These are phyloP conservation scores for Solanum okadae DNA, from an alignment of 257 asterid species.

Conservation along the genomic window DNA sequence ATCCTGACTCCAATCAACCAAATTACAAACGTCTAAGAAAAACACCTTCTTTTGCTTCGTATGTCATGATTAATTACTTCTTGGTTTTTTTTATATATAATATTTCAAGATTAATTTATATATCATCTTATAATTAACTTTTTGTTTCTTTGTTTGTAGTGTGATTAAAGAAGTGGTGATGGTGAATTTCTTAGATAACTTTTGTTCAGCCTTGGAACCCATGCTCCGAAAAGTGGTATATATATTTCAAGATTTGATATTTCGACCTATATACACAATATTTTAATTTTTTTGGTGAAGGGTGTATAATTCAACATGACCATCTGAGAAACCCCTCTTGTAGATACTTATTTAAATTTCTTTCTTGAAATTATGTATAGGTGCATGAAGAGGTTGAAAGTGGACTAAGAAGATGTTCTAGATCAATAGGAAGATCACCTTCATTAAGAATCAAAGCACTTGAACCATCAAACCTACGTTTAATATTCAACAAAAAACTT, in stretches of 20 bases:
- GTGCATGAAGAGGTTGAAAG: slow-evolving; percentile 69
- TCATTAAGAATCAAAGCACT: slow-evolving; percentile 21
- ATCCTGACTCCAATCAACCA: slow-evolving; percentile 29
- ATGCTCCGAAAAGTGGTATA: slow-evolving; percentile 68
- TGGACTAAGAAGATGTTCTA: slow-evolving; percentile 25
- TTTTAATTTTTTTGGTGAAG: background rate
- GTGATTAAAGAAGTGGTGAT: slow-evolving; percentile 51
- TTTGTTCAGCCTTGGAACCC: slow-evolving; percentile 59
- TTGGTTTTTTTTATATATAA: no score
- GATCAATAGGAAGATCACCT: slow-evolving; percentile 25
- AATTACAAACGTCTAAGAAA: slow-evolving; percentile 37
- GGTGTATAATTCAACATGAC: background rate
- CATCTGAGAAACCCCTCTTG: background rate
- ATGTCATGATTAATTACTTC: background rate
- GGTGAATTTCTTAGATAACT: slow-evolving; percentile 47
- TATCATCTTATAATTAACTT: background rate
- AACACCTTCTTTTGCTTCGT: slow-evolving; percentile 56
- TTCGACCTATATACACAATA: background rate
- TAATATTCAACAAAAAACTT: slow-evolving; percentile 22
- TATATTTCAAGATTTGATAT: background rate
- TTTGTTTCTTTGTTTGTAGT: slow-evolving; percentile 7
- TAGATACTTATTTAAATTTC: background rate
- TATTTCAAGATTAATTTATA: background rate
- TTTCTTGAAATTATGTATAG: slow-evolving; percentile 5
- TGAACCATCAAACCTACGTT: slow-evolving; percentile 15